Conservation (phyloP, 768 basidiomycete species). For the Suillus weaverae region DNA sequence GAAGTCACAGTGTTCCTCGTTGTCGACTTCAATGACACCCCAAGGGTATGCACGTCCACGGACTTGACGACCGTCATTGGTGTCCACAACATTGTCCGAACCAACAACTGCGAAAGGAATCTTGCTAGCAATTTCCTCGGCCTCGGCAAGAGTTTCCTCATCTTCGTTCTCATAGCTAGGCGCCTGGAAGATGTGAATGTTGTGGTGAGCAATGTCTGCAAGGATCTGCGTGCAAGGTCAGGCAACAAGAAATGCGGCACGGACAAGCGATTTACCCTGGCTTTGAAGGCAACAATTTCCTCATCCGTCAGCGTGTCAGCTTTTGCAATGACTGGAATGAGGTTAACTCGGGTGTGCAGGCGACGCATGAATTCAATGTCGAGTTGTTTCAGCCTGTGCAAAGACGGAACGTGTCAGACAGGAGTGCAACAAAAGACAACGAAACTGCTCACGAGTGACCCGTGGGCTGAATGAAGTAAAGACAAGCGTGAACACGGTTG, state of each 20-base stretch:
- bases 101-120: conserved; percentile 99
- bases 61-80: conserved; percentile 87
- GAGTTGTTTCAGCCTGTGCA: conserved; percentile 84
- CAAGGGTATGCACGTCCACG: conserved; percentile 97
- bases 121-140: conserved; percentile 96
- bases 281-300: conserved; percentile 91
- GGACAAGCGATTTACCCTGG: conserved; percentile 55
- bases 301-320: conserved; percentile 97
- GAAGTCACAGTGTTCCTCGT: conserved; percentile 99
- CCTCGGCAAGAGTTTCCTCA: conserved; percentile 96
- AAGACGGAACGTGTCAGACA: background rate
- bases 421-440: background rate
- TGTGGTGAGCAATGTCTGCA: conserved; percentile 90
- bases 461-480: conserved; percentile 99
- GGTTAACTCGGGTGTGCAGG: conserved; percentile 95
- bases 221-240: conserved; percentile 60
- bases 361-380: conserved; percentile 99
- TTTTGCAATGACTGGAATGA: conserved; percentile 98
- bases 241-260: background rate
- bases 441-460: conserved; percentile 82
- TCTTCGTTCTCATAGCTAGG: conserved; percentile 98
- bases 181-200: conserved; percentile 97
- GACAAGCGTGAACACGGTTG: conserved; percentile 97
- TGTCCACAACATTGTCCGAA: conserved; percentile 78
- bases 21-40: conserved; percentile 99